Base-by-base conservation (phyloP, 768 basidiomycete species). In the Cantharellus cinnabarinus region DNA sequence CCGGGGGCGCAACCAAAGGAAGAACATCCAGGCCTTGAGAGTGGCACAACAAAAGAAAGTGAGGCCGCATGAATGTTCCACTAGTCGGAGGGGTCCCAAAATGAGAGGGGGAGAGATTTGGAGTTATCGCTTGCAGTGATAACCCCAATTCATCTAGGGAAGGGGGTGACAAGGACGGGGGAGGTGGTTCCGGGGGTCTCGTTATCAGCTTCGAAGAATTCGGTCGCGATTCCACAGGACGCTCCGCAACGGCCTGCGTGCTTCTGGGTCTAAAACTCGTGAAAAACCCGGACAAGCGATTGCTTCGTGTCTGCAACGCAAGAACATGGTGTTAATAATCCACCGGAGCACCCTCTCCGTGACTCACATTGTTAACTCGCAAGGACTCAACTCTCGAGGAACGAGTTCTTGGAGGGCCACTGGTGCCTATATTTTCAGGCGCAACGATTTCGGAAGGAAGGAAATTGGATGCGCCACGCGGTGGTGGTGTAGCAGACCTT, bases 11-110 rank as follows among this genome's bases (percentile, higher is more conserved):
- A 5, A 76, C 68, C 38, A 90, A 72, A 2, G 88, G 85, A n/a
- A 90, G 72, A 2, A 90, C 85, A 68, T 90, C 88, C 41, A 90
- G 72, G 48, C 88, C 88, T 69, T 90, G 89, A 2, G 83, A 73
- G 66, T 90, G 88, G 63, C 88, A 90, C 50, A 90, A 75, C 20
- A 90, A 76, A 5, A 90, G 75, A 68, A 83, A 89, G 65, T 88
- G 83, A 2, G 88, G 88, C 0, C 79, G 75, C 41, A 90, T 69
- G 68, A 89, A 89, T 7, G 86, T 80, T 7, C 88, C 88, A 60
- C 79, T 85, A 0, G 76, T 73, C 4, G 88, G 88, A 2, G 86
- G 82, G 2, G 81, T 77, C 64, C 74, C 82, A 66, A 85, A 87
- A 67, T 87, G 86, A 10, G 85, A 79, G 1, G 85, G 84, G 0